Evolutionary conservation across 768 basidiomycete species (phyloP), one percentile per base, ranked within the genome.

Genomic region (Jaapia argillacea): DNA sequence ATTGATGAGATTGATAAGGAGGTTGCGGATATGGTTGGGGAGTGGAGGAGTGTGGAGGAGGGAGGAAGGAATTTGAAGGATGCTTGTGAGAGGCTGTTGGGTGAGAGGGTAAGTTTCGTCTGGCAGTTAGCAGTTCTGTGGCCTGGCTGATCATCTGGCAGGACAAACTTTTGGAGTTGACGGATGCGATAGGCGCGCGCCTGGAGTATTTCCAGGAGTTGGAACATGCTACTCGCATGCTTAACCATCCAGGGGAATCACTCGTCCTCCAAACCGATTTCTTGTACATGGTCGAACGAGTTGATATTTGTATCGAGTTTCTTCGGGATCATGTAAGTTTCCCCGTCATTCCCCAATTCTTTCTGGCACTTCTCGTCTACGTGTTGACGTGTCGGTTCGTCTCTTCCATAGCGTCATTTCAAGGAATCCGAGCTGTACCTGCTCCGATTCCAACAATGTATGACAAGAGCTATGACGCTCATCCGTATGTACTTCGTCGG

Each of bases 401-500:
- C 10, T 4, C 21, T 10, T 41, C 22, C 41, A 14, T 53, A 98
- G 92, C 77, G 89, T 49, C 81, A 92, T 58, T 99, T 82, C 65
- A 75, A 75, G 50, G 96, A 98, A 66, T 81, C 91, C 5, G 91
- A 97, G 53, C 69, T 99, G 16, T 97, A 96, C 59, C 68, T 96
- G n/a, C 72, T 99, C 24, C 81, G 96, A 20, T 98, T 93, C 63
- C 94, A 96, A 55, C 96, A 99, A 62, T 99, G 96, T 59, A 85
- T 98, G 77, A 96, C 91, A 0, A 79, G 96, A 22, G 86, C 90
- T 6, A 97, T 98, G 94, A 98, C 93, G 0, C 73, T 99, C 36
- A 89, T 98, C 67, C 94, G 88, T 62, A 93, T 98, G 80, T 92
- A 85, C 63, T 97, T 96, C 54, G 81, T 94, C 4, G 84, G 82